Evolutionary conservation across 495 filamentous ascomycete species (phyloP).

Genomic region (Sphaerosporella brunnea): DNA sequence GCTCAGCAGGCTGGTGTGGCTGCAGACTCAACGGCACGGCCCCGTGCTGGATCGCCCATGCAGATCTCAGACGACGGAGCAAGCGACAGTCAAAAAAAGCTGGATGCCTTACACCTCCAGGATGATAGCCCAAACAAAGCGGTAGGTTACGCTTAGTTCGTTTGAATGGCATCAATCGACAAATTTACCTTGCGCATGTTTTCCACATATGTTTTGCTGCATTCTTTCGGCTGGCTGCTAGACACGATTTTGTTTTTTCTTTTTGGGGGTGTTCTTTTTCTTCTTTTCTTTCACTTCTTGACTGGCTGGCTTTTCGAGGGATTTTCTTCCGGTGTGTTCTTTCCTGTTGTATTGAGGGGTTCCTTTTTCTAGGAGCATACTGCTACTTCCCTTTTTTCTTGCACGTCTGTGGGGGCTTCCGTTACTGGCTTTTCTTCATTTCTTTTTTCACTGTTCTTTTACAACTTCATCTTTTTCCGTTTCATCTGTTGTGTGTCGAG

Average conservation of each 20-base stretch:
- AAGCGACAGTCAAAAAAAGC: constrained; percentile 47
- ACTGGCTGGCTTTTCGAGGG: neutral
- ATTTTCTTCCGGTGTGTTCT: too few species aligned
- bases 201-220: constrained; percentile 17
- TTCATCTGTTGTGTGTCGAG: constrained; percentile 14
- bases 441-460: neutral
- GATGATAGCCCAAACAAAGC: constrained; percentile 31
- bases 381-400: constrained; percentile 1
- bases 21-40: constrained; percentile 16
- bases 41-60: constrained; percentile 34
- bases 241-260: constrained; percentile 9
- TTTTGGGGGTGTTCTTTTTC: constrained; percentile 4
- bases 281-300: neutral
- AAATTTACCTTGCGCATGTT: constrained; percentile 20
- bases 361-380: constrained; percentile 3
- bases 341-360: constrained; percentile 12
- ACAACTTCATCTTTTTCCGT: constrained; percentile 5
- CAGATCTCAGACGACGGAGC: constrained; percentile 41
- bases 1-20: constrained; percentile 19
- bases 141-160: constrained; percentile 27
- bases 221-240: constrained; percentile 7
- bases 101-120: constrained; percentile 50
- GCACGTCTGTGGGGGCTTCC: neutral
- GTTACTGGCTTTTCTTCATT: constrained; percentile 8
- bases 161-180: constrained; percentile 18